Evolutionary conservation across 352 stramenopile species (phyloP).

Genomic region (Hyaloperonospora brassicae): DNA sequence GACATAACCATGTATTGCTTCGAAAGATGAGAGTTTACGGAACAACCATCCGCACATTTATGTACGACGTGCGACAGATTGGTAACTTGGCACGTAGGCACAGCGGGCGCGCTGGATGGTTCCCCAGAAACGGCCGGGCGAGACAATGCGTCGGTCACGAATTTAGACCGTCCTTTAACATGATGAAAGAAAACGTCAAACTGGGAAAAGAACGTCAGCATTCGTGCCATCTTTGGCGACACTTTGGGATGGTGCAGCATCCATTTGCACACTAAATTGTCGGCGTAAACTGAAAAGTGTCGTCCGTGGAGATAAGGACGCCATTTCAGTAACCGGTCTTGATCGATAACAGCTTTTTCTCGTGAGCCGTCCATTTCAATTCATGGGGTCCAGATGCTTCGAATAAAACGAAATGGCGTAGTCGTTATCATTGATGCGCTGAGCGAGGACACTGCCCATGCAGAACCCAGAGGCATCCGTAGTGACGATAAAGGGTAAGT

Average conservation of each 20-base stretch:
- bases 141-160: constrained; percentile 2
- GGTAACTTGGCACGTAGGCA: neutral
- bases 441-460: no score
- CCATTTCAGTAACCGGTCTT: neutral
- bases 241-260: constrained; percentile 7
- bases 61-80: constrained; percentile 1
- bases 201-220: constrained; percentile 8
- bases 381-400: neutral
- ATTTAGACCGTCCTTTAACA: constrained; percentile 2
- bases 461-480: no score
- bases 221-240: constrained; percentile 4
- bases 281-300: constrained; percentile 1
- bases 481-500: no score
- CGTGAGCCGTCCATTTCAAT: neutral
- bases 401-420: no score
- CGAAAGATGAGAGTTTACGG: neutral
- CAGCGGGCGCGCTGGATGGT: neutral
- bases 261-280: constrained; percentile 4
- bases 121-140: neutral
- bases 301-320: constrained; percentile 1
- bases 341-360: constrained; percentile 1
- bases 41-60: neutral
- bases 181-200: constrained; percentile 6
- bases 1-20: neutral
- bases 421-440: no score